These are phyloP conservation scores for Zygotorulaspora mrakii DNA, from an alignment of 1,139 yeast genomes.

Conservation along the genomic window DNA sequence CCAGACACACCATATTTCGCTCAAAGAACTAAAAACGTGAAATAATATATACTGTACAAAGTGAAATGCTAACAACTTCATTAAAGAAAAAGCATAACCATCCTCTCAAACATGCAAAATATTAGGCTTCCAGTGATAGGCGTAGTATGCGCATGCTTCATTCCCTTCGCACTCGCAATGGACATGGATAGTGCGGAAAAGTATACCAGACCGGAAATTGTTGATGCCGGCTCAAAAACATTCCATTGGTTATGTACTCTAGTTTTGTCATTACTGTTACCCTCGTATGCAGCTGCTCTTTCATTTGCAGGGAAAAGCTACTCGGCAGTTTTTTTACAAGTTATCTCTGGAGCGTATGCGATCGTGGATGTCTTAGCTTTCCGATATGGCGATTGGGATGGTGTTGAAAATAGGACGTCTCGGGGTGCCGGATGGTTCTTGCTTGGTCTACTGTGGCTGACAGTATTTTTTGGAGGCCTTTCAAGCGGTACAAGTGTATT, in stretches of 20 bases:
- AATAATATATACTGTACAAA: too few relatives aligned
- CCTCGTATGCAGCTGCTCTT: slow-evolving; percentile 52
- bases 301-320: slow-evolving; percentile 52
- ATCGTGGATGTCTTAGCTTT: slow-evolving; percentile 53
- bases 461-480: slow-evolving; percentile 52
- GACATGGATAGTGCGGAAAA: slow-evolving; percentile 32
- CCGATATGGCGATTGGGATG: slow-evolving; percentile 58
- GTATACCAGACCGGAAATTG: slow-evolving; percentile 36
- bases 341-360: slow-evolving; percentile 48
- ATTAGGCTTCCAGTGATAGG: neutral
- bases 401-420: slow-evolving; percentile 63
- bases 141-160: slow-evolving; percentile 1
- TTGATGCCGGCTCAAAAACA: slow-evolving; percentile 50
- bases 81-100: too few relatives aligned
- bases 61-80: too few relatives aligned
- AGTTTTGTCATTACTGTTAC: slow-evolving; percentile 46
- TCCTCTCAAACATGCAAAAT: neutral
- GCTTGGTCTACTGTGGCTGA: slow-evolving; percentile 43
- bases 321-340: slow-evolving; percentile 47
- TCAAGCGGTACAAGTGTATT: slow-evolving; percentile 52
- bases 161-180: slow-evolving; percentile 24
- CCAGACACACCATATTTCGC: too few relatives aligned
- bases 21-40: too few relatives aligned
- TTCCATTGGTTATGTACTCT: slow-evolving; percentile 62
- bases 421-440: slow-evolving; percentile 65